Base-by-base conservation (phyloP, 225 moss, liverwort and hornwort species). In the Thuidium tamariscinum region DNA sequence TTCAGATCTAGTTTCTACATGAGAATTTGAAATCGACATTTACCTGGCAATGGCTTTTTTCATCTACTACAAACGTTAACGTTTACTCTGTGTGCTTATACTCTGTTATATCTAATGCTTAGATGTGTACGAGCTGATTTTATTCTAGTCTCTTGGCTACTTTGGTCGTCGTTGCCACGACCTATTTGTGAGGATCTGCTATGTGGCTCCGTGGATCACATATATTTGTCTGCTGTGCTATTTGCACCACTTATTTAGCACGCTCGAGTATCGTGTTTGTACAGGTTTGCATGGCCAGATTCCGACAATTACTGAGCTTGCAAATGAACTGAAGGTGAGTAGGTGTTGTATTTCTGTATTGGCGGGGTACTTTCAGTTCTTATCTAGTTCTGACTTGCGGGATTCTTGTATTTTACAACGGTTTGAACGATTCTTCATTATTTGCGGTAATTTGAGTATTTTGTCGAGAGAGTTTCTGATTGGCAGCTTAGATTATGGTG, bases 241-340 rank as follows among this genome's bases (percentile, higher is more conserved):
- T 70, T 41, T 81, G 54, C 82, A 80, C 84, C 78, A 64, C 54
- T 49, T 64, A 49, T 27, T 25, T 66, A 63, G 63, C 68, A 70
- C 76, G 59, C 29, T 82, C 30, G 61, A 89, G 54, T 66, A 46
- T 71, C 73, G 29, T 86, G 64, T 80, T 69, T 86, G 56, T 83
- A 71, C 87, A 91, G 89, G 89, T 65, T 57, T 88, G 78, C 87
- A 88, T 39, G 86, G 88, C 59, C 82, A 89, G 67, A 86, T 81
- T 54, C 86, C 86, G 65, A 86, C 82, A 81, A 79, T 77, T 56
- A 80, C 46, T 34, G 91, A 89, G 67, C 66, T 79, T 78, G 89
- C 79, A 81, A 84, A 77, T 84, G 66, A 86, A 80, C 11, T 77
- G 77, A 55, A 88, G 88, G 92, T 92, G 75, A 87, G 90, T 74